phyloP scores from a whole-genome alignment of 108 stramenopile genomes.

The Schizochytrium sp. region DNA sequence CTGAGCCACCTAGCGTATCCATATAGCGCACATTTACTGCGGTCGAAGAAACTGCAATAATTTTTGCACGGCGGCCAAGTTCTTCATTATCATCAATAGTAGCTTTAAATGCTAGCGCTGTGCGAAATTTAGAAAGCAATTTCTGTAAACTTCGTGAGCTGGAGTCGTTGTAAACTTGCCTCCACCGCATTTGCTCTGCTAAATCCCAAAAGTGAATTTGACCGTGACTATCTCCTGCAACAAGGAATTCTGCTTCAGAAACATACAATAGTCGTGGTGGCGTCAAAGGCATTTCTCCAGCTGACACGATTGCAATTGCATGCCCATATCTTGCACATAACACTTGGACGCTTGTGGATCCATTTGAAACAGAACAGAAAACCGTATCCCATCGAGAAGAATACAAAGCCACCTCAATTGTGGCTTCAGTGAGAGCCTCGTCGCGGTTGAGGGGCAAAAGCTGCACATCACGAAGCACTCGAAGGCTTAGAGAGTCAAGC shows the following conservation, averaged over 20 bases:
- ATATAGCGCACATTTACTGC: conserved; percentile 1
- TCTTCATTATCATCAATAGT: not conserved
- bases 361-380: not conserved
- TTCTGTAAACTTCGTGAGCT: not conserved
- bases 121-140: not conserved
- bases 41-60: not conserved
- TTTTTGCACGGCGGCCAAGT: not conserved
- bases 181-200: conserved; percentile 24
- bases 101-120: conserved; percentile 1
- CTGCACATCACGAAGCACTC: not conserved
- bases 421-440: not conserved
- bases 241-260: conserved; percentile 23
- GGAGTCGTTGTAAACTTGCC: not conserved
- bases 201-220: conserved; percentile 18
- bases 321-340: not conserved
- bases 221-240: not conserved
- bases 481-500: not conserved
- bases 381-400: conserved; percentile 24
- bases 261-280: not conserved
- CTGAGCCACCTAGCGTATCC: conserved; percentile 17
- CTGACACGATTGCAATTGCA: not conserved
- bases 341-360: not conserved
- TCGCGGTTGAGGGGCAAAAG: not conserved
- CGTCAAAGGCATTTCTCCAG: not conserved
- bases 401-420: not conserved